A percentile compares a stretch with the other conserved stretches of the same genome.
These are phyloP conservation scores for Panicum miliaceum DNA, from an alignment of 176 grass and related monocot genomes.

Conservation along the genomic window DNA sequence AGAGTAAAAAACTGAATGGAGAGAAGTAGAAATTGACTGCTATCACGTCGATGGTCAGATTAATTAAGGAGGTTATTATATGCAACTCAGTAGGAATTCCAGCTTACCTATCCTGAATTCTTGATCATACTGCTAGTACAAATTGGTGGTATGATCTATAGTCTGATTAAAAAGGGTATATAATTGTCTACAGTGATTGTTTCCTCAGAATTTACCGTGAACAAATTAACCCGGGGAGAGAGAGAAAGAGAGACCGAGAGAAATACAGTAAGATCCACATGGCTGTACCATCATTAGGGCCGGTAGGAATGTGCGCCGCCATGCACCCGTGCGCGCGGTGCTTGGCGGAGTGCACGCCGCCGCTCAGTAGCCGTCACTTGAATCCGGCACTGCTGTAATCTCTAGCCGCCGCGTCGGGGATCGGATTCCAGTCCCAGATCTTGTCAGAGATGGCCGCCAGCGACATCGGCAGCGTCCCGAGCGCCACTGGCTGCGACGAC, in stretches of 20 bases:
- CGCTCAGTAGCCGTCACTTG: constrained; percentile 76
- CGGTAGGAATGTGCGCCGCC: neutral
- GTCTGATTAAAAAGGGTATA: constrained; percentile 30
- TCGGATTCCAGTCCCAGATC: constrained; percentile 90
- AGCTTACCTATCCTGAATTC: constrained; percentile 41
- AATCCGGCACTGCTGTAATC: constrained; percentile 64
- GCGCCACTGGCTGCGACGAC: constrained; percentile 34
- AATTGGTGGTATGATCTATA: constrained; percentile 12
- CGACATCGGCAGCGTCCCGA: constrained; percentile 56
- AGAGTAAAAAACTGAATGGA: constrained; percentile 9
- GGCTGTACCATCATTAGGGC: constrained; percentile 29
- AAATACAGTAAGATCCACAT: constrained; percentile 13
- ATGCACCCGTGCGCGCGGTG: neutral
- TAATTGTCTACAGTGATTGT: constrained; percentile 42
- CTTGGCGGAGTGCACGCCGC: constrained; percentile 14
- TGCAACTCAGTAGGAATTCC: constrained; percentile 51
- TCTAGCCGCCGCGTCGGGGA: constrained; percentile 53
- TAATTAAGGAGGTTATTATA: constrained; percentile 33
- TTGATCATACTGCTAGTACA: constrained; percentile 43
- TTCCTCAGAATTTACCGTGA: constrained; percentile 40
- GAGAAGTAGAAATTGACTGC: neutral
- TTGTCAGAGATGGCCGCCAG: constrained; percentile 73
- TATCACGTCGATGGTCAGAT: neutral
- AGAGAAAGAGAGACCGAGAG: neutral
- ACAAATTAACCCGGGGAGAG: neutral